Evolutionary conservation across 768 basidiomycete species (phyloP).

Genomic region (Auricularia sp.): DNA sequence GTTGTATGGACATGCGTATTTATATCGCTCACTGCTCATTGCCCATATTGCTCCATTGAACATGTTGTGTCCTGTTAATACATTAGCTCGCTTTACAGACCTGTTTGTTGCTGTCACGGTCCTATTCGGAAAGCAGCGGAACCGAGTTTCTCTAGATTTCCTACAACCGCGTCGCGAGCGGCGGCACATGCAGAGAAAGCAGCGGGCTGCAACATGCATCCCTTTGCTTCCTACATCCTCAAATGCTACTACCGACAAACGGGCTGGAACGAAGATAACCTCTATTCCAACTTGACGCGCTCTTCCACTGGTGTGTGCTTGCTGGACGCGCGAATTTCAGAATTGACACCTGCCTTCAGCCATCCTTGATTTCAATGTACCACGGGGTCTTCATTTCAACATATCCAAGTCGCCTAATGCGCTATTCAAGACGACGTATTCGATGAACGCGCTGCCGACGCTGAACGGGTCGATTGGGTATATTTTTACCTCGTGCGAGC

Average conservation of each 20-base stretch:
- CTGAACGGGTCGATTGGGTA: conserved; percentile 89
- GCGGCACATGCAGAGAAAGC: conserved; percentile 67
- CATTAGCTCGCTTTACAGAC: neutral
- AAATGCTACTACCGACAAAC: conserved; percentile 86
- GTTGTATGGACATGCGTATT: neutral
- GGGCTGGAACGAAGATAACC: conserved; percentile 94
- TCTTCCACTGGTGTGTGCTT: conserved; percentile 64
- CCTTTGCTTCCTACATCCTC: conserved; percentile 80
- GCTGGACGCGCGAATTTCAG: neutral
- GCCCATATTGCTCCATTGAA: neutral
- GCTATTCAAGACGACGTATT: conserved; percentile 81
- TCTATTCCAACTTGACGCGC: conserved; percentile 81
- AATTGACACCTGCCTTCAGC: conserved; percentile 34
- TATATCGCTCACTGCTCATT: neutral
- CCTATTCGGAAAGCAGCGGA: neutral
- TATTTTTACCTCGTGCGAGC: conserved; percentile 80
- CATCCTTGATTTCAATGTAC: conserved; percentile 85
- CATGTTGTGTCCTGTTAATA: neutral
- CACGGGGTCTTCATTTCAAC: conserved; percentile 66
- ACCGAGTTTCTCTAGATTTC: conserved; percentile 10
- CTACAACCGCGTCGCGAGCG: conserved; percentile 26
- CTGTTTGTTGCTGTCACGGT: neutral
- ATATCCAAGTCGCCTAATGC: conserved; percentile 84
- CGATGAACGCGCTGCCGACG: conserved; percentile 87
- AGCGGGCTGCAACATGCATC: conserved; percentile 81